A percentile compares a stretch with the other conserved stretches of the same genome.
Conservation (phyloP, 2,329 filamentous ascomycete genomes). For the Gnomoniopsis smithogilvyi region DNA sequence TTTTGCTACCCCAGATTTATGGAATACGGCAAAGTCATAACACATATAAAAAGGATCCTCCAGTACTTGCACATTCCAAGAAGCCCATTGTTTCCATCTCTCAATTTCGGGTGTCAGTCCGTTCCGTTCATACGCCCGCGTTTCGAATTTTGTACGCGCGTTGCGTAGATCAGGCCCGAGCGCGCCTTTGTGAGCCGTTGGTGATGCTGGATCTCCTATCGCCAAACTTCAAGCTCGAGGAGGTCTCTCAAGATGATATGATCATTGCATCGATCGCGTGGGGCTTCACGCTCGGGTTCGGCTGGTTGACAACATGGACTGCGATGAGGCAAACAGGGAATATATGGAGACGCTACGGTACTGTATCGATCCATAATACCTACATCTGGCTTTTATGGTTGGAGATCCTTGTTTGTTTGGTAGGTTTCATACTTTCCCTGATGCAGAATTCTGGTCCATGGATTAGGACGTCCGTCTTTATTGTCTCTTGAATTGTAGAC, state of each 20-base stretch:
- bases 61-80: no score
- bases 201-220: conserved; percentile 3
- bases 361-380: conserved; percentile 6
- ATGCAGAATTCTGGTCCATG: no score
- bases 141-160: neutral
- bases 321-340: neutral
- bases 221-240: conserved; percentile 5
- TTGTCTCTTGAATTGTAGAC: no score
- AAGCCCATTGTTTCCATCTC: no score
- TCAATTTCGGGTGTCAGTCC: no score
- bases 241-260: conserved; percentile 8
- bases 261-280: conserved; percentile 7
- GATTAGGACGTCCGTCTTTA: no score
- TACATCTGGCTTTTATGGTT: conserved; percentile 11
- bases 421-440: no score
- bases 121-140: no score
- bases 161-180: neutral
- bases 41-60: no score
- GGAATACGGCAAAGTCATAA: no score
- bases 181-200: neutral
- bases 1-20: no score
- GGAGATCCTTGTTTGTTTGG: neutral
- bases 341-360: conserved; percentile 7
- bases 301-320: conserved; percentile 7
- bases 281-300: conserved; percentile 10